Conservation (phyloP, 2,329 filamentous ascomycete species). For the Epichloe amarillans region DNA sequence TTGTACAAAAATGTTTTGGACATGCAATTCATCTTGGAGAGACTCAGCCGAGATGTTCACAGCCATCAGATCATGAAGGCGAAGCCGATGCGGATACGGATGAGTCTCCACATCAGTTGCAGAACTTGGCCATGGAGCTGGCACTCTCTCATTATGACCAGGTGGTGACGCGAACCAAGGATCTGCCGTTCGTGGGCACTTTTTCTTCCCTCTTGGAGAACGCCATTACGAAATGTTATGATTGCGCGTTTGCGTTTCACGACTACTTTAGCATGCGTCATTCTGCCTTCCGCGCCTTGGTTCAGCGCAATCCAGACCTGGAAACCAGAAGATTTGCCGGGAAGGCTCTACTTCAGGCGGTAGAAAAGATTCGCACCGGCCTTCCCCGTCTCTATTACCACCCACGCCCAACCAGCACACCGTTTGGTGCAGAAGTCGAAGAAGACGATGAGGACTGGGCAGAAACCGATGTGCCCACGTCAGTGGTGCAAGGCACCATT, state of each 20-base stretch:
- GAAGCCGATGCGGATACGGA: neutral
- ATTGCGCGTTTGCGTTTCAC: constrained; percentile 46
- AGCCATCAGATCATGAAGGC: neutral
- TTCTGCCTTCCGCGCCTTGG: constrained; percentile 47
- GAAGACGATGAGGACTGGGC: constrained; percentile 19
- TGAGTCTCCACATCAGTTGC: constrained; percentile 16
- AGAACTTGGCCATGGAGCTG: constrained; percentile 39
- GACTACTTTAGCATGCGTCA: constrained; percentile 45
- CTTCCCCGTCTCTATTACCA: constrained; percentile 34
- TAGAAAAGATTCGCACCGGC: constrained; percentile 37
- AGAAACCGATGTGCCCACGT: neutral
- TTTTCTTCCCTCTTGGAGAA: constrained; percentile 37
- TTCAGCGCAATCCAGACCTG: constrained; percentile 47
- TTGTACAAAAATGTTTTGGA: constrained; percentile 50
- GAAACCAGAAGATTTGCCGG: constrained; percentile 40
- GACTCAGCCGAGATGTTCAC: neutral
- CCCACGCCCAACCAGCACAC: neutral
- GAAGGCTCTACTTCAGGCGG: constrained; percentile 36
- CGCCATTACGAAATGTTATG: constrained; percentile 32
- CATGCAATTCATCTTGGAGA: constrained; percentile 37
- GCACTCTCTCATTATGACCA: constrained; percentile 59
- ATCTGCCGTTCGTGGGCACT: constrained; percentile 46
- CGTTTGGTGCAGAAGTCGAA: constrained; percentile 6
- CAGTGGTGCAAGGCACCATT: constrained; percentile 24
- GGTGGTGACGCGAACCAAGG: constrained; percentile 58